These are phyloP conservation scores for Tolypocladium paradoxum DNA, from an alignment of 2,329 filamentous ascomycete genomes.

Conservation along the genomic window DNA sequence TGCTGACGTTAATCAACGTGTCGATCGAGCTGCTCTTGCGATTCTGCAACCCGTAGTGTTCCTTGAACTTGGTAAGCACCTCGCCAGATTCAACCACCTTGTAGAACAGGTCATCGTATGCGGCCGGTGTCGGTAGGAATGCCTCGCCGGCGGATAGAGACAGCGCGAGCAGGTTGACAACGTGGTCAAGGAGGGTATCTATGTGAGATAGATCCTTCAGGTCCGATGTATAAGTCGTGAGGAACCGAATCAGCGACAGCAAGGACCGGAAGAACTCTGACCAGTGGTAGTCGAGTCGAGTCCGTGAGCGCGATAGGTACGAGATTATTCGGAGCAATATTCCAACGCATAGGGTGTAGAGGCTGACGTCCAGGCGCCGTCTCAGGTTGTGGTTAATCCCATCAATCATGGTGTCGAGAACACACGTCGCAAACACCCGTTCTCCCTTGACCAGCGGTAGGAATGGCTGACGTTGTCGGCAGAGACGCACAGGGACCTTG, in stretches of 20 bases:
- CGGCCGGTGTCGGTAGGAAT: slow-evolving; percentile 76
- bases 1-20: slow-evolving; percentile 69
- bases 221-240: slow-evolving; percentile 76
- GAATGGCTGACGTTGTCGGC: slow-evolving; percentile 79
- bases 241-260: slow-evolving; percentile 77
- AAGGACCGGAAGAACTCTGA: slow-evolving; percentile 86
- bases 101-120: slow-evolving; percentile 97
- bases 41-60: slow-evolving; percentile 55
- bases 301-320: slow-evolving; percentile 72
- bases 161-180: slow-evolving; percentile 75
- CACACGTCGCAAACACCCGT: slow-evolving; percentile 60
- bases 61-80: slow-evolving; percentile 68
- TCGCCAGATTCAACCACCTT: slow-evolving; percentile 92
- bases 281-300: slow-evolving; percentile 84
- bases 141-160: slow-evolving; percentile 79
- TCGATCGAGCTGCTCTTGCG: slow-evolving; percentile 63
- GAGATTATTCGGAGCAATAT: slow-evolving; percentile 76
- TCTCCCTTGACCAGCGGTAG: slow-evolving; percentile 65
- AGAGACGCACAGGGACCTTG: slow-evolving; percentile 66
- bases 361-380: slow-evolving; percentile 68
- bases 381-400: slow-evolving; percentile 90
- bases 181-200: slow-evolving; percentile 61
- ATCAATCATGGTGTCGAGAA: slow-evolving; percentile 82
- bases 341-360: slow-evolving; percentile 74
- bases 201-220: slow-evolving; percentile 59